Base-by-base conservation (phyloP, 306 rosid species). In the Luffa aegyptiaca region DNA sequence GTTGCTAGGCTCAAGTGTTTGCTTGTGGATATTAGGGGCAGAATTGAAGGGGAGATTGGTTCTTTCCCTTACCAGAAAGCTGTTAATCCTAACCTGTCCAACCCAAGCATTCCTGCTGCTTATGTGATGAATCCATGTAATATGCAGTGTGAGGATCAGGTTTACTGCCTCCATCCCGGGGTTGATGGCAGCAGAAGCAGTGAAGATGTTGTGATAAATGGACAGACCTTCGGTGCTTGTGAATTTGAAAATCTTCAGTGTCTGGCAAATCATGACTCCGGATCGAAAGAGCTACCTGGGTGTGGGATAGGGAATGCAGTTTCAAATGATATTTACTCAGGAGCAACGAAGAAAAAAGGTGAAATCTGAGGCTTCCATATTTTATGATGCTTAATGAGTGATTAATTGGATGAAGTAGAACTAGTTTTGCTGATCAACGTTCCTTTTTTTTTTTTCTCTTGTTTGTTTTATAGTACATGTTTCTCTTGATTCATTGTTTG, bases 11-110 rank as follows among this genome's bases (percentile, higher is more conserved):
- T 95, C 4, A 95, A 91, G 92, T 95, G 97, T 83, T 90, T 95
- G 83, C 90, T 95, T 14, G 98, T 95, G 75, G 98, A 95, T 83
- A 90, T 95, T 6, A 88, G 98, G 77, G 98, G 98, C 13, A 92
- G 97, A 86, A 95, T 95, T 71, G 97, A 95, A 85, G 98, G 98
- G 46, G 98, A 95, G 76, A 92, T 95, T 78, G 98, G 98, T 13
- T 77, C 95, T 0, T 95, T 95, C 65, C 98, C 98, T 0, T 95
- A 95, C 82, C 97, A 92, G 86, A 95, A 90, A 83, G 41, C 92
- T 3, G 79, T 75, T 39, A 85, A 80, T 88, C 82, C 84, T 2
- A 90, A 71, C 86, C 5, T 86, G 11, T 57, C 87, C 0, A 76
- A 39, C 20, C 39, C 66, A 39, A 55, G 26, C 53, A 41, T 56